Conservation (phyloP, 106 monocot species). For the Apostasia shenzhenica region DNA sequence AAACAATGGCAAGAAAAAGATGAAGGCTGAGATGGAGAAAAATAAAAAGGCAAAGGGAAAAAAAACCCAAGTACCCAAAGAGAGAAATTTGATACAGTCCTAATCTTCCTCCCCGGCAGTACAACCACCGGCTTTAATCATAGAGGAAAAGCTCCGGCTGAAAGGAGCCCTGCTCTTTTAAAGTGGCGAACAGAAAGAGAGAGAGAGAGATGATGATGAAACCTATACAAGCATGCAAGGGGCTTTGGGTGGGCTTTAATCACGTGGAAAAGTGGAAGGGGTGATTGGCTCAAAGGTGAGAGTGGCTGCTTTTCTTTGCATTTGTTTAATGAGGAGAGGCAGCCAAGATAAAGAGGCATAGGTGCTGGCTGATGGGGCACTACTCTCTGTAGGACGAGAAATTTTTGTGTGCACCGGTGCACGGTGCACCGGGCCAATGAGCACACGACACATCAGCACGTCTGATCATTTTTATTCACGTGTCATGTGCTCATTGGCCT, state of each 20-base stretch:
- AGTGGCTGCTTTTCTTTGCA: not conserved
- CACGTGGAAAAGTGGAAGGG: constrained; percentile 12
- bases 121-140: constrained; percentile 3
- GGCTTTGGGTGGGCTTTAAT: constrained; percentile 12
- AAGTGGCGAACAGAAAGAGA: not conserved
- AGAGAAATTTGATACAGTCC: not conserved
- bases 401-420: too few species aligned
- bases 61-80: constrained; percentile 11
- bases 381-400: constrained; percentile 1
- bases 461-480: too few species aligned
- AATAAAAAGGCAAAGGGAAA: not conserved
- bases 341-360: constrained; percentile 1
- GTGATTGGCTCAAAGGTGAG: not conserved
- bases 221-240: constrained; percentile 9
- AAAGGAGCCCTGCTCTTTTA: constrained; percentile 5
- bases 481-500: too few species aligned
- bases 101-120: not conserved
- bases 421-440: too few species aligned
- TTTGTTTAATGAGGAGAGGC: not conserved
- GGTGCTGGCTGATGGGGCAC: constrained; percentile 7
- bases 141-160: constrained; percentile 2
- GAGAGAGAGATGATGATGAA: not conserved
- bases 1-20: constrained; percentile 7
- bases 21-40: not conserved
- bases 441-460: too few species aligned